A percentile compares a stretch with the other conserved stretches of the same genome.
Evolutionary conservation across 805 yeast species (phyloP).

Genomic region (Cyberlindnera americana): DNA sequence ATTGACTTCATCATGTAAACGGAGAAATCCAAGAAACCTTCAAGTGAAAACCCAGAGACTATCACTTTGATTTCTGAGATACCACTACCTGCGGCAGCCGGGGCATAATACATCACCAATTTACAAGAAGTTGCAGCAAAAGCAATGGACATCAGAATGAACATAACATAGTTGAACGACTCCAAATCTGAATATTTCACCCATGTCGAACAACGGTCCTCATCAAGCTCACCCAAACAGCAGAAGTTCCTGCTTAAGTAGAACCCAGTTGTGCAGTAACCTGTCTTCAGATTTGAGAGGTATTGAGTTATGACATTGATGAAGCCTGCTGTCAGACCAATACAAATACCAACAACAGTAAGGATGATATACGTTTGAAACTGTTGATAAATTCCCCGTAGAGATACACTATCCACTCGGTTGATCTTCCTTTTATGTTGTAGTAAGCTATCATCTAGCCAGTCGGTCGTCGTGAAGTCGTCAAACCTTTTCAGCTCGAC

Average conservation of each 20-base stretch:
- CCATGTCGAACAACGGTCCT: slow-evolving; percentile 63
- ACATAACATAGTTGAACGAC: slow-evolving; percentile 50
- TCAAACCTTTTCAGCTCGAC: slow-evolving; percentile 43
- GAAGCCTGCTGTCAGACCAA: slow-evolving; percentile 82
- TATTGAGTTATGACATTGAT: slow-evolving; percentile 82
- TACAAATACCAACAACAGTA: slow-evolving; percentile 66
- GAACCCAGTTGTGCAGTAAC: slow-evolving; percentile 69
- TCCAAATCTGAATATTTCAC: slow-evolving; percentile 50
- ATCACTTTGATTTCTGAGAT: slow-evolving; percentile 95
- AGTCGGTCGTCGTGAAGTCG: slow-evolving; percentile 64
- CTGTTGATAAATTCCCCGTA: slow-evolving; percentile 16
- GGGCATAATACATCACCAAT: slow-evolving; percentile 69
- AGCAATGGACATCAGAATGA: slow-evolving; percentile 51
- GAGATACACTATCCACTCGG: background rate
- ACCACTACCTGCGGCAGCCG: slow-evolving; percentile 95
- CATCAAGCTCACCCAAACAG: slow-evolving; percentile 61
- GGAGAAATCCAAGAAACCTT: slow-evolving; percentile 69
- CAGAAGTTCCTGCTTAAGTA: slow-evolving; percentile 75
- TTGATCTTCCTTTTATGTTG: slow-evolving; percentile 35
- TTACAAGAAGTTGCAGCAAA: slow-evolving; percentile 66
- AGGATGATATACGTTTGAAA: slow-evolving; percentile 62
- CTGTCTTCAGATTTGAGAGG: slow-evolving; percentile 73
- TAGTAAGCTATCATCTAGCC: slow-evolving; percentile 58
- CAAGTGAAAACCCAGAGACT: slow-evolving; percentile 81
- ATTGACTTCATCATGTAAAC: slow-evolving; percentile 74